phyloP scores from a whole-genome alignment of 1,139 yeast species.

The Protomyces arabidopsidicola region DNA sequence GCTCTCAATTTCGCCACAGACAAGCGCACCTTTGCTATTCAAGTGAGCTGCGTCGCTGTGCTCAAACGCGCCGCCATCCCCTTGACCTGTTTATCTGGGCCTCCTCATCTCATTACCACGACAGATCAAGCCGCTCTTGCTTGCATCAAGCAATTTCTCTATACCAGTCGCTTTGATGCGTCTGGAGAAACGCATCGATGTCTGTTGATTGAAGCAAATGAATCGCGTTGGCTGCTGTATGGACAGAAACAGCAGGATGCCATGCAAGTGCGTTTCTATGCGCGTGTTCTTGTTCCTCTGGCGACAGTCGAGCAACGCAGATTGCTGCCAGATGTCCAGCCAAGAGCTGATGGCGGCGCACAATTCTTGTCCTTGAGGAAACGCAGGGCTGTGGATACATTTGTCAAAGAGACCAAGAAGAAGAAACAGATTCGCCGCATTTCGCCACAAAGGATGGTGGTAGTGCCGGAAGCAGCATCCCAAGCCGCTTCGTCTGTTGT shows the following conservation, averaged over 20 bases:
- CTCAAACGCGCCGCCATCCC: slow-evolving; percentile 7
- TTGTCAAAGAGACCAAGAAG: not conserved
- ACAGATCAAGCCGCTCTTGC: slow-evolving; percentile 16
- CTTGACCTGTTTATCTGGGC: slow-evolving; percentile 1
- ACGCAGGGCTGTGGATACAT: not conserved
- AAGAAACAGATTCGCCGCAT: not conserved
- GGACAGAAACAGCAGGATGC: not conserved
- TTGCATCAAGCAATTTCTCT: not conserved
- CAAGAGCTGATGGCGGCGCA: not conserved
- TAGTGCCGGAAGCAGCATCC: not conserved
- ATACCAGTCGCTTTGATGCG: not conserved
- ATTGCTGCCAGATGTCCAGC: not conserved
- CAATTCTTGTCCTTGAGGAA: not conserved
- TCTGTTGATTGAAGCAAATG: slow-evolving; percentile 13
- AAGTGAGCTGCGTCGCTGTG: slow-evolving; percentile 1
- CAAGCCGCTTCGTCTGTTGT: too few relatives aligned
- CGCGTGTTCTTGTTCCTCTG: not conserved
- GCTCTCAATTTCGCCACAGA: slow-evolving; percentile 8
- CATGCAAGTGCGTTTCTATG: not conserved
- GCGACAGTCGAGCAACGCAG: not conserved
- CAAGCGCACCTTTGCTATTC: slow-evolving; percentile 11
- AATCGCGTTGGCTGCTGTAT: slow-evolving; percentile 15
- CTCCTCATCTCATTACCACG: slow-evolving; percentile 1
- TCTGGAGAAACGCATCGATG: slow-evolving; percentile 8
- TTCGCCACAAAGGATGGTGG: not conserved